These are phyloP conservation scores for Coemansia sp. DNA, from an alignment of 192 early-diverging fungal genomes.

Conservation along the genomic window DNA sequence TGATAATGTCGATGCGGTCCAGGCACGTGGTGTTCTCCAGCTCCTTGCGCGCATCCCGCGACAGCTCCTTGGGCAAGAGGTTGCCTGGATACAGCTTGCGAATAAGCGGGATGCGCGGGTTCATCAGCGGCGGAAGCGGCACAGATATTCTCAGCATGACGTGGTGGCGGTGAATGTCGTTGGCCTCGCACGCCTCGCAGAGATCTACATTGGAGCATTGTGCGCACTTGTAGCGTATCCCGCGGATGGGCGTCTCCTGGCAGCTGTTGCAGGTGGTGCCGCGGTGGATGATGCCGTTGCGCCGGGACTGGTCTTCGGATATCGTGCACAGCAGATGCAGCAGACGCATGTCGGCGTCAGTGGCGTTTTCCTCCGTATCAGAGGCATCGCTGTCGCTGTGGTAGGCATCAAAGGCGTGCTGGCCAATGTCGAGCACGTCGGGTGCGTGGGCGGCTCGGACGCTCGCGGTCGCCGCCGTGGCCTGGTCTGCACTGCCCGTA, in stretches of 20 bases:
- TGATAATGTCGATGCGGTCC: conserved; percentile 79
- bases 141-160: conserved; percentile 88
- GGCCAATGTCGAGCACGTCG: conserved; percentile 14
- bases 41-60: conserved; percentile 3
- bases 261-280: conserved; percentile 96
- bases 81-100: conserved; percentile 77
- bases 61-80: conserved; percentile 16
- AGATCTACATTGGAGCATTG: conserved; percentile 94
- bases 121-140: conserved; percentile 87
- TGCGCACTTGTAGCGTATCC: conserved; percentile 88
- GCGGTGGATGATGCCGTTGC: conserved; percentile 62
- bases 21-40: conserved; percentile 41
- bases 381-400: neutral
- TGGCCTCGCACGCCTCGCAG: conserved; percentile 89
- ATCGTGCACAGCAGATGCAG: conserved; percentile 79
- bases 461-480: too few species aligned
- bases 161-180: conserved; percentile 79
- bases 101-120: conserved; percentile 69
- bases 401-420: neutral
- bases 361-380: neutral
- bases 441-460: neutral
- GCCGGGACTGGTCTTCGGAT: conserved; percentile 78
- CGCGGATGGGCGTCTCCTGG: conserved; percentile 80
- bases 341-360: conserved; percentile 47
- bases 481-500: neutral